Conservation (phyloP, 805 yeast genomes). For the Wickerhamomyces xylosicus region DNA sequence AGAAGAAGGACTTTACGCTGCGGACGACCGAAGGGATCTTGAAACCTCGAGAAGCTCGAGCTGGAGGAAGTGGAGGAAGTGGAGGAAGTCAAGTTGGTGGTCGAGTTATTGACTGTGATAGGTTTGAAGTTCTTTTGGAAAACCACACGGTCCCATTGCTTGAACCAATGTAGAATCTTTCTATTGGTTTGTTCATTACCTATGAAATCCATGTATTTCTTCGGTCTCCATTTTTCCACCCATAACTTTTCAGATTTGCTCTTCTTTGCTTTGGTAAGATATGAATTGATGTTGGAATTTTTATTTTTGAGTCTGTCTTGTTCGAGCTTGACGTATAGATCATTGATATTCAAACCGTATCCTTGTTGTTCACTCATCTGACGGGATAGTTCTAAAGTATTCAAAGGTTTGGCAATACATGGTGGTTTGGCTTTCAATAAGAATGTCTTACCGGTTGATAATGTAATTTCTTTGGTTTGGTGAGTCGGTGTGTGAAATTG, state of each 20-base stretch:
- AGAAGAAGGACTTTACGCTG: conserved; percentile 55
- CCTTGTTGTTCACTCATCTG: conserved; percentile 17
- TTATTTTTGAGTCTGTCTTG: conserved; percentile 11
- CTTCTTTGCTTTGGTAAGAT: conserved; percentile 1
- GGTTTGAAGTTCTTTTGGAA: conserved; percentile 33
- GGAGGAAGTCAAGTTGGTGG: background rate
- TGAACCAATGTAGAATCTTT: conserved; percentile 48
- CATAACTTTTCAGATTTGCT: conserved; percentile 19
- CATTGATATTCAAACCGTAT: conserved; percentile 29
- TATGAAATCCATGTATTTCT: conserved; percentile 49
- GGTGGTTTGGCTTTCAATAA: too few species aligned
- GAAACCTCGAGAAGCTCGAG: conserved; percentile 3
- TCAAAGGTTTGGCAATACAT: conserved; percentile 4
- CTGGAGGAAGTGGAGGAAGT: background rate
- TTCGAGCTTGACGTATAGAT: conserved; percentile 24
- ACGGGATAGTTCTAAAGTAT: background rate
- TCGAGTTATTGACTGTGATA: conserved; percentile 8
- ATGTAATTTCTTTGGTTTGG: too few species aligned
- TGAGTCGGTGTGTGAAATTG: too few species aligned
- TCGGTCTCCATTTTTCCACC: conserved; percentile 67
- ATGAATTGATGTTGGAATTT: background rate
- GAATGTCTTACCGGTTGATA: too few species aligned
- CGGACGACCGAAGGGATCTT: conserved; percentile 51
- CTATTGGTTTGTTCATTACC: conserved; percentile 64
- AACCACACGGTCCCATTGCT: conserved; percentile 55